phyloP scores from a whole-genome alignment of 2,329 filamentous ascomycete genomes.

The Phyllosticta paracitricarpa region DNA sequence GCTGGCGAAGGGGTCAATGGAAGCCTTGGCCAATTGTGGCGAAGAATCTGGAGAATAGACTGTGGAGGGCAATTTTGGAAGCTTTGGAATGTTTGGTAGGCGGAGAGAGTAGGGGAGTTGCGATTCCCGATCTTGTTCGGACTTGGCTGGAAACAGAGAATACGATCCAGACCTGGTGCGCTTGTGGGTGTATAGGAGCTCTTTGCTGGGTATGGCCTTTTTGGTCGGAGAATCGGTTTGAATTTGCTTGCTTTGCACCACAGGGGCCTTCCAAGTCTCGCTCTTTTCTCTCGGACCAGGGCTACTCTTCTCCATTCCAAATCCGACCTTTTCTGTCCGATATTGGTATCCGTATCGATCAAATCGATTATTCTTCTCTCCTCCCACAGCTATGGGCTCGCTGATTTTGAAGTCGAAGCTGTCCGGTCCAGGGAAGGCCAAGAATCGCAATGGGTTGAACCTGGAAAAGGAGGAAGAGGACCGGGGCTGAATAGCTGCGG shows the following conservation, averaged over 20 bases:
- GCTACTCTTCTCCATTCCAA: slow-evolving; percentile 16
- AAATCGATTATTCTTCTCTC: slow-evolving; percentile 12
- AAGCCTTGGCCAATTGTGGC: slow-evolving; percentile 3
- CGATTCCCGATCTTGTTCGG: slow-evolving; percentile 12
- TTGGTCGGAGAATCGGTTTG: slow-evolving; percentile 1
- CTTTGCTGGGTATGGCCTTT: not conserved
- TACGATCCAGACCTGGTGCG: slow-evolving; percentile 14
- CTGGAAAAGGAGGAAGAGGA: slow-evolving; percentile 32
- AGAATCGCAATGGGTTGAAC: slow-evolving; percentile 35
- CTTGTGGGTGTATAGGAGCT: not conserved
- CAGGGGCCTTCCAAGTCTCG: not conserved
- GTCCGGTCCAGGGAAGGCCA: slow-evolving; percentile 37
- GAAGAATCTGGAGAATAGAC: slow-evolving; percentile 20
- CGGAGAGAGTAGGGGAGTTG: slow-evolving; percentile 10
- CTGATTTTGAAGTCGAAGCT: slow-evolving; percentile 33
- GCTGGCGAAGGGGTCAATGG: not conserved
- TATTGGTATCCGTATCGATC: slow-evolving; percentile 21
- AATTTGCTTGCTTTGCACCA: not conserved
- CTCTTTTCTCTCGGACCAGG: not conserved
- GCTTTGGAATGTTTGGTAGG: slow-evolving; percentile 22
- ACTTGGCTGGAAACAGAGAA: slow-evolving; percentile 25
- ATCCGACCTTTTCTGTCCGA: slow-evolving; percentile 27
- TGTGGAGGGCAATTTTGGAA: slow-evolving; percentile 29
- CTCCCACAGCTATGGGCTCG: slow-evolving; percentile 21
- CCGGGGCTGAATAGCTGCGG: slow-evolving; percentile 44